phyloP scores from a whole-genome alignment of 129 eudicot genomes.

The Silybum marianum region DNA sequence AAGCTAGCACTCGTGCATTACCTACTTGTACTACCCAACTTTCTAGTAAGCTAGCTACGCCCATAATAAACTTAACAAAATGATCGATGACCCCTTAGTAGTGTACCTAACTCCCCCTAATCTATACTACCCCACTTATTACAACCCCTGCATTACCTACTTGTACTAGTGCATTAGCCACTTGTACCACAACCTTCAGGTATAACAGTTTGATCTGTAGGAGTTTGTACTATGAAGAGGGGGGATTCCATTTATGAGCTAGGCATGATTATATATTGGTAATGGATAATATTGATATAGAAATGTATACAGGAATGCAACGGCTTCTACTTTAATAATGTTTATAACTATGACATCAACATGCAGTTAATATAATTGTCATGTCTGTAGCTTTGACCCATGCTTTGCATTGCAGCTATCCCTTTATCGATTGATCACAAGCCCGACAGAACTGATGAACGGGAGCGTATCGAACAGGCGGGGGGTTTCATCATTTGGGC shows the following conservation, averaged over 20 bases:
- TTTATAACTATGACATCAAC: background rate
- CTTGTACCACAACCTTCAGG: background rate
- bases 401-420: constrained; percentile 53
- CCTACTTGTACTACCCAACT: background rate
- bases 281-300: background rate
- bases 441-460: constrained; percentile 83
- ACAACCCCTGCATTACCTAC: background rate
- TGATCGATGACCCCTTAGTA: background rate
- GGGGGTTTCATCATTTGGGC: constrained; percentile 85
- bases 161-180: background rate
- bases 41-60: background rate
- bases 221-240: background rate
- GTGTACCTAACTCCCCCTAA: background rate
- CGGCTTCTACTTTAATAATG: background rate
- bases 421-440: constrained; percentile 80
- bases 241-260: background rate
- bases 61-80: background rate
- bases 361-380: background rate
- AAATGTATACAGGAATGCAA: background rate
- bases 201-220: background rate
- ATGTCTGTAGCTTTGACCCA: background rate
- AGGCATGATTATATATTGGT: background rate
- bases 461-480: constrained; percentile 82
- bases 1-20: background rate
- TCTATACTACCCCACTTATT: background rate